These are phyloP conservation scores for Metschnikowia similis DNA, from an alignment of 805 yeast genomes.

Conservation along the genomic window DNA sequence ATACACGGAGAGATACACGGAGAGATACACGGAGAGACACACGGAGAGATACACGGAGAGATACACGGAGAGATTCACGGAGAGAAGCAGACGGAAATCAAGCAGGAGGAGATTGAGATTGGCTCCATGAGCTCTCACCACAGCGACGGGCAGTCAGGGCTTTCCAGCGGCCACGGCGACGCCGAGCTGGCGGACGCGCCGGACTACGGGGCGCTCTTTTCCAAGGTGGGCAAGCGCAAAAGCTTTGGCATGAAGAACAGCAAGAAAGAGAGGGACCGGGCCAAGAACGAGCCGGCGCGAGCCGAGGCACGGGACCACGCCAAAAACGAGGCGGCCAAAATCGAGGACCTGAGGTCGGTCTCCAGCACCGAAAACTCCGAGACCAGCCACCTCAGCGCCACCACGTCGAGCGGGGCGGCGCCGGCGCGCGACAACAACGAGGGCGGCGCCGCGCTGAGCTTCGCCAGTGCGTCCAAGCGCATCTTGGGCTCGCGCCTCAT, in stretches of 20 bases:
- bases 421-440: not conserved
- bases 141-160: not conserved
- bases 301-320: no score
- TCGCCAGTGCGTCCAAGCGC: constrained; percentile 36
- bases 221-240: constrained; percentile 40
- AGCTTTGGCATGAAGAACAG: constrained; percentile 22
- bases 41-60: no score
- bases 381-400: constrained; percentile 3
- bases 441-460: constrained; percentile 12
- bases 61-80: no score
- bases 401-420: constrained; percentile 7
- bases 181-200: constrained; percentile 23
- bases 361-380: constrained; percentile 17
- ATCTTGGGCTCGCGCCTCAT: constrained; percentile 37
- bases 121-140: not conserved
- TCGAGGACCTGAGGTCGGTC: constrained; percentile 2
- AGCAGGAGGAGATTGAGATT: constrained; percentile 12
- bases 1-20: no score
- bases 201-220: constrained; percentile 41
- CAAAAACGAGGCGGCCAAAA: not conserved
- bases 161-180: not conserved
- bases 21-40: no score
- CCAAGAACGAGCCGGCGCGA: not conserved
- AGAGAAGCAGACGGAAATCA: not conserved
- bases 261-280: constrained; percentile 13